phyloP scores from a whole-genome alignment of 2,329 filamentous ascomycete species.

The Epichloe uncinata region DNA sequence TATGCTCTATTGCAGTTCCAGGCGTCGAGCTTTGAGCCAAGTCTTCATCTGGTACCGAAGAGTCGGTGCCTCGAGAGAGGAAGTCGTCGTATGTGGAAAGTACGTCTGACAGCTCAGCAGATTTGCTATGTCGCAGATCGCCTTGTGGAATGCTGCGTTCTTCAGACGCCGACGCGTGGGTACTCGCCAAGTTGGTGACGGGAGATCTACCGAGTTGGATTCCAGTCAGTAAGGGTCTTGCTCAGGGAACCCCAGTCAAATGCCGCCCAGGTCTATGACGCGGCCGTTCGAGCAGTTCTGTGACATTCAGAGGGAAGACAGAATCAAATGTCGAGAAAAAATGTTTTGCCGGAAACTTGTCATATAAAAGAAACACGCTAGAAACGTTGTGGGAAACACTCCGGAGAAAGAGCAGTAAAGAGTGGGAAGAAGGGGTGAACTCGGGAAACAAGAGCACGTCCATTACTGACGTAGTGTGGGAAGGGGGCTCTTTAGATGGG shows the following conservation, averaged over 20 bases:
- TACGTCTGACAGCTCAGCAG: slow-evolving; percentile 28
- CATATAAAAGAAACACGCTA: not conserved
- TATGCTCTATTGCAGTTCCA: slow-evolving; percentile 14
- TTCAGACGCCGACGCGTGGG: slow-evolving; percentile 11
- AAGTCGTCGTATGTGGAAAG: slow-evolving; percentile 31
- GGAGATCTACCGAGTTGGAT: slow-evolving; percentile 13
- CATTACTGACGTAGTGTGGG: not conserved
- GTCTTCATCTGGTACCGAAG: slow-evolving; percentile 11
- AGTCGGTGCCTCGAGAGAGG: slow-evolving; percentile 22
- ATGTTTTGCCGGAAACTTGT: not conserved
- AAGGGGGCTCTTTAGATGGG: not conserved
- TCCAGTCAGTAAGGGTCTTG: slow-evolving; percentile 14
- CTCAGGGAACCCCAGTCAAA: not conserved
- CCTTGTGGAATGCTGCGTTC: slow-evolving; percentile 26
- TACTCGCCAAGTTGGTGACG: slow-evolving; percentile 12
- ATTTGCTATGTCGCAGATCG: slow-evolving; percentile 27
- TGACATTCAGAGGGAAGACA: not conserved
- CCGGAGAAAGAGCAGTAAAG: not conserved
- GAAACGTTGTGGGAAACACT: not conserved
- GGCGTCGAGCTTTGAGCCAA: slow-evolving; percentile 14
- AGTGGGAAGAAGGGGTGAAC: not conserved
- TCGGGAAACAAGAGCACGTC: not conserved
- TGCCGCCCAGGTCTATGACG: not conserved
- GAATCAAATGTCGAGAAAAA: not conserved
- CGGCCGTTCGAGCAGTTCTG: not conserved